Conservation (phyloP, 106 monocot genomes). For the Alisma plantagoaquatica region DNA sequence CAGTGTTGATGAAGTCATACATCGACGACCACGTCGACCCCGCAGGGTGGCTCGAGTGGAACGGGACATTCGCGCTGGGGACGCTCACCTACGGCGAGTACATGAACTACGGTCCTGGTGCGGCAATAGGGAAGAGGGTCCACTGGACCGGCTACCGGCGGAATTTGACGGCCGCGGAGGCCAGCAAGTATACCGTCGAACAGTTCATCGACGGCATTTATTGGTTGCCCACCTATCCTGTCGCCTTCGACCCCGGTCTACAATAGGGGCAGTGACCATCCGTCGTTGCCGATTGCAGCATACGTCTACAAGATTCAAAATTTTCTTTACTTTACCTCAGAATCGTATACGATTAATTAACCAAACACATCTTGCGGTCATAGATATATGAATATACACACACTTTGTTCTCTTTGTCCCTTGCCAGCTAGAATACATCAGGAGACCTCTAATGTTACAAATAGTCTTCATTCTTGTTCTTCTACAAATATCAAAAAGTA, state of each 20-base stretch:
- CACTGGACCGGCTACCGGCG: slow-evolving; percentile 6
- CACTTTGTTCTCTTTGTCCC: too few species aligned
- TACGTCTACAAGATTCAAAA: too few species aligned
- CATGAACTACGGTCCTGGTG: slow-evolving; percentile 15
- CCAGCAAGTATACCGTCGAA: slow-evolving; percentile 7
- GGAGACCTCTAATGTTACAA: too few species aligned
- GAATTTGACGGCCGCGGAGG: slow-evolving; percentile 1
- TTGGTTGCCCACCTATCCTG: slow-evolving; percentile 12
- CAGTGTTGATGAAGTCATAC: slow-evolving; percentile 10
- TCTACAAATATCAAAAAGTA: too few species aligned
- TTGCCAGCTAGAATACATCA: too few species aligned
- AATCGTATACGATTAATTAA: too few species aligned
- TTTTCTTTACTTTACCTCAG: too few species aligned
- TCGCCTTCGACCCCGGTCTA: slow-evolving; percentile 10
- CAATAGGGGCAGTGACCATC: too few species aligned
- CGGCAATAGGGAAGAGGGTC: slow-evolving; percentile 11
- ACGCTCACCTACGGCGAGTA: slow-evolving; percentile 15
- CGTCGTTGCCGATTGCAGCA: too few species aligned
- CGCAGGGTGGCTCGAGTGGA: slow-evolving; percentile 17
- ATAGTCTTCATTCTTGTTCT: too few species aligned
- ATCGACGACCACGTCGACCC: slow-evolving; percentile 4
- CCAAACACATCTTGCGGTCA: too few species aligned
- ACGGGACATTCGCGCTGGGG: slow-evolving; percentile 7
- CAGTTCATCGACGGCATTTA: slow-evolving; percentile 7
- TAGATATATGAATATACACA: too few species aligned